Base-by-base conservation (phyloP, 306 rosid species). In the Cercis canadensis region DNA sequence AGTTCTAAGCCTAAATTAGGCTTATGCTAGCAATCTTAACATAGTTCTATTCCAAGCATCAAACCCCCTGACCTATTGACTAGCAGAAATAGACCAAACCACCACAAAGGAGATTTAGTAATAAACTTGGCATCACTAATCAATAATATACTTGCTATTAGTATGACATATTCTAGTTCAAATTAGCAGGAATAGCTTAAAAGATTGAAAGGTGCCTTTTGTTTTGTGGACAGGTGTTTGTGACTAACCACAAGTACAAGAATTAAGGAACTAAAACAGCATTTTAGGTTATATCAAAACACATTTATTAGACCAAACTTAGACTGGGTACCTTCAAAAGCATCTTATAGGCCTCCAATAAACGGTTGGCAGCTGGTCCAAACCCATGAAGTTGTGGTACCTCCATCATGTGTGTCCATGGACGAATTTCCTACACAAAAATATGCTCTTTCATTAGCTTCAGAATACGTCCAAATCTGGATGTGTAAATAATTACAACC, bases 401-500 rank as follows among this genome's bases (percentile, higher is more conserved):
- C 87, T 93, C 98, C 98, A 93, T 93, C 98, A 93, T 93, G 83
- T 93, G 98, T 37, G 97, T 90, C 98, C 98, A 88, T n/a, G 98
- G 98, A 57, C 94, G 98, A 72, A 93, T 93, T 86, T 93, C 98
- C 98, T 93, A 70, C 51, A 59, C 53, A 64, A 69, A 65, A 62
- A 51, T 6, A n/a, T 37, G 29, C 51, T 12, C 8, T 52, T 13
- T 6, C 8, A 29, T 29, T 19, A 17, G 57, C 62, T 76, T 65
- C 57, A 41, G 15, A 24, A 31, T 49, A 47, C 41, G 43, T 21
- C 21, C 50, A 49, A 47, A 41, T 36, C 18, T 55, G 24, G 34
- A 11, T 6, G 40, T 11, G 18, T 12, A 29, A 16, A 70, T 40
- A 45, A 32, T 31, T 17, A 12, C 19, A 44, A 70, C 15, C 19